A percentile compares a stretch with the other conserved stretches of the same genome.
Conservation (phyloP, 2,329 filamentous ascomycete genomes). For the Aspergillus sp. region DNA sequence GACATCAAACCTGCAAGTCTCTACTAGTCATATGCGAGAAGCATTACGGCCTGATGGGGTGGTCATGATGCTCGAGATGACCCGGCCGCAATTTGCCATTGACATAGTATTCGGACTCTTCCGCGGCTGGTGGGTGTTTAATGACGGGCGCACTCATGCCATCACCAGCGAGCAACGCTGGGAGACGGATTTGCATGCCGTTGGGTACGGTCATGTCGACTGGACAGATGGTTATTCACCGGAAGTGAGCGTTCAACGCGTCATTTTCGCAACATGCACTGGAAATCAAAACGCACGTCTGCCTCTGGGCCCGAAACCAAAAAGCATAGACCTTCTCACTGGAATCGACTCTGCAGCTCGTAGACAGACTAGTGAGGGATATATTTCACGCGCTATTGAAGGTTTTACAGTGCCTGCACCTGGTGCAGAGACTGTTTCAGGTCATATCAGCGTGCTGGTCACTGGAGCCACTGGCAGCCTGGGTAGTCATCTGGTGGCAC, state of each 20-base stretch:
- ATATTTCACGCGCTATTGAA: constrained; percentile 25
- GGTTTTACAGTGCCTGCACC: constrained; percentile 19
- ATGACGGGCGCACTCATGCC: constrained; percentile 40
- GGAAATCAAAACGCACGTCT: constrained; percentile 12
- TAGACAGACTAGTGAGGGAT: constrained; percentile 20
- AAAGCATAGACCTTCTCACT: background rate
- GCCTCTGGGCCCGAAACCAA: constrained; percentile 5
- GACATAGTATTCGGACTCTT: constrained; percentile 39
- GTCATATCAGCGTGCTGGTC: constrained; percentile 36
- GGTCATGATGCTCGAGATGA: constrained; percentile 38
- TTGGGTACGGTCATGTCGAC: constrained; percentile 36
- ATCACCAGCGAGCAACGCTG: constrained; percentile 24
- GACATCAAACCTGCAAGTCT: constrained; percentile 31
- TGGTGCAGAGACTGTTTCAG: background rate
- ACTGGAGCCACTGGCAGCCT: constrained; percentile 47
- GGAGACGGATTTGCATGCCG: constrained; percentile 30
- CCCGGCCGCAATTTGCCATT: constrained; percentile 28
- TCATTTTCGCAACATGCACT: constrained; percentile 28
- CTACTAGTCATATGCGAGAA: constrained; percentile 28
- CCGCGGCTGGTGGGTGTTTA: constrained; percentile 44
- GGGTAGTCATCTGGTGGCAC: constrained; percentile 44
- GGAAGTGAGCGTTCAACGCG: constrained; percentile 26
- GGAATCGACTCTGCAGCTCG: constrained; percentile 12
- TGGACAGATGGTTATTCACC: constrained; percentile 36
- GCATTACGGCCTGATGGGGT: constrained; percentile 33